A percentile compares a stretch with the other conserved stretches of the same genome.
phyloP scores from a whole-genome alignment of 2,329 filamentous ascomycete species.

The Chrysoporthe puriensis region DNA sequence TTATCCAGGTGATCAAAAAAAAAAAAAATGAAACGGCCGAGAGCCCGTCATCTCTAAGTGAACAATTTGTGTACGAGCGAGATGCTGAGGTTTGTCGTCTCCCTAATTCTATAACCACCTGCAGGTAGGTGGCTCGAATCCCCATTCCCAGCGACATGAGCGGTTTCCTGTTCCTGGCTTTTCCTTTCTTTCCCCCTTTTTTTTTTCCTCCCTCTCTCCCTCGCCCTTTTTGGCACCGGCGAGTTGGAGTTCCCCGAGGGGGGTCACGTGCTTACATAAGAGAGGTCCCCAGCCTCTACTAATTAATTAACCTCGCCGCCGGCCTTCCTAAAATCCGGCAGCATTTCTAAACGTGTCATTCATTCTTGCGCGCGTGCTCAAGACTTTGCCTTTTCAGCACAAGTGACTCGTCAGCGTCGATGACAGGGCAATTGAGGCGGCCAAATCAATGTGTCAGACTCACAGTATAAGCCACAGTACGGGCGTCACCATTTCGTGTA shows the following conservation, averaged over 20 bases:
- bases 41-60: no score
- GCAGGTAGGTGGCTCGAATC: no score
- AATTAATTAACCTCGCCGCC: background rate
- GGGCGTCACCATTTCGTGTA: constrained; percentile 12
- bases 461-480: constrained; percentile 5
- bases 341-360: background rate
- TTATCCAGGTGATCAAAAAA: no score
- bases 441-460: constrained; percentile 10
- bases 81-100: no score
- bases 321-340: background rate
- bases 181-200: background rate
- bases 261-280: background rate
- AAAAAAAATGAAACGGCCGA: no score
- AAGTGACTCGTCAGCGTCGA: constrained; percentile 20
- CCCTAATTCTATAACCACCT: no score
- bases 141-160: background rate
- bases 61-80: no score
- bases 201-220: background rate
- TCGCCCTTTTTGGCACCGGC: background rate
- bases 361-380: background rate
- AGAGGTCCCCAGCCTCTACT: background rate
- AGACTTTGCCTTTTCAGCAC: background rate
- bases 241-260: no score
- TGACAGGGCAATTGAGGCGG: background rate
- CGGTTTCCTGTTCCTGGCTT: background rate